Percentiles rank a stretch among this genome's conserved stretches.
These are phyloP conservation scores for Saccharomyces uvarum DNA, from an alignment of 1,139 yeast genomes.

Conservation along the genomic window DNA sequence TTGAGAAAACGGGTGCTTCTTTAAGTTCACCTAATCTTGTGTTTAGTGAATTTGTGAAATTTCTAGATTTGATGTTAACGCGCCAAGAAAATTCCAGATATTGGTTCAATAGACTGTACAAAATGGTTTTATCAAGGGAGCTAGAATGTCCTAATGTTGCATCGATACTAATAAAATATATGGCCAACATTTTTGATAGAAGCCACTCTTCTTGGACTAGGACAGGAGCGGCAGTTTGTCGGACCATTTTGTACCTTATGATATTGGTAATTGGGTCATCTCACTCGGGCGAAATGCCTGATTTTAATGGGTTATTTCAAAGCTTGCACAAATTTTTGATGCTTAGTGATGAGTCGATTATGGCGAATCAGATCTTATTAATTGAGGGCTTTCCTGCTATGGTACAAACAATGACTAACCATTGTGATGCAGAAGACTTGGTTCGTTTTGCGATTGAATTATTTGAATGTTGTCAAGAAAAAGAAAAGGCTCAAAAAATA, in stretches of 20 bases:
- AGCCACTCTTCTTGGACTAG: neutral
- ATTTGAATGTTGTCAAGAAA: conserved; percentile 10
- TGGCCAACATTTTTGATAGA: conserved; percentile 1
- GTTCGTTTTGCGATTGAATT: conserved; percentile 29
- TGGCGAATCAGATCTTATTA: conserved; percentile 53
- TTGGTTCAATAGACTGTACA: conserved; percentile 45
- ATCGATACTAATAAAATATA: conserved; percentile 37
- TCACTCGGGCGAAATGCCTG: neutral
- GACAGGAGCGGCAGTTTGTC: neutral
- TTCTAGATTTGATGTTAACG: conserved; percentile 57
- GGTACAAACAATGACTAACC: conserved; percentile 37
- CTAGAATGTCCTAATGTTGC: conserved; percentile 42
- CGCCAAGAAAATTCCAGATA: conserved; percentile 57
- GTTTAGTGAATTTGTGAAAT: conserved; percentile 52
- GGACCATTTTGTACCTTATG: neutral
- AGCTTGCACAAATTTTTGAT: conserved; percentile 44
- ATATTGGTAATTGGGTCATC: neutral
- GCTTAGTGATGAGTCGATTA: conserved; percentile 40
- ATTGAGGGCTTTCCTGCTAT: conserved; percentile 53
- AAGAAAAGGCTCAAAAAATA: neutral
- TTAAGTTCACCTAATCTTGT: conserved; percentile 9
- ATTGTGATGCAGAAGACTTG: conserved; percentile 38
- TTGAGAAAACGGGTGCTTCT: conserved; percentile 12
- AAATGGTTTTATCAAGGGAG: conserved; percentile 9
- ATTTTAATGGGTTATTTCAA: conserved; percentile 32